Percentiles rank a stretch among this genome's conserved stretches.
These are phyloP conservation scores for Hypoxylon sp. DNA, from an alignment of 2,329 filamentous ascomycete species.

Conservation along the genomic window DNA sequence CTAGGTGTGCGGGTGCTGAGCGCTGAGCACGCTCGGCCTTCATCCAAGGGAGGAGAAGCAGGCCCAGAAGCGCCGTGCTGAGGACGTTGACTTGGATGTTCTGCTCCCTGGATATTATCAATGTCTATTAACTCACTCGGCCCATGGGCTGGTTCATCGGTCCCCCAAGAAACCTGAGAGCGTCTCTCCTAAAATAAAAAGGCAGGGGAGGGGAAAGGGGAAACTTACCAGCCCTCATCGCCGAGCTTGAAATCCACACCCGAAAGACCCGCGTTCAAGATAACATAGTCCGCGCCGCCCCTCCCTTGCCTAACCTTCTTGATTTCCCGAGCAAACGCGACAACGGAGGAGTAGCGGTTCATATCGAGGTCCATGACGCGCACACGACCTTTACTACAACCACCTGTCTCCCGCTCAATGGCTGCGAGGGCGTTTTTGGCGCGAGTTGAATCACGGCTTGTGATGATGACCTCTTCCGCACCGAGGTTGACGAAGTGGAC, in stretches of 20 bases:
- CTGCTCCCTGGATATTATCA: conserved; percentile 56
- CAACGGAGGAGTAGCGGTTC: conserved; percentile 46
- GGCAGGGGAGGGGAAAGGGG: background rate
- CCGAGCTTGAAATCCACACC: conserved; percentile 40
- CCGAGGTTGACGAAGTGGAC: conserved; percentile 57
- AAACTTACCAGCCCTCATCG: conserved; percentile 50
- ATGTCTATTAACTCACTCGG: background rate
- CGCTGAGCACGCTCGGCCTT: conserved; percentile 46
- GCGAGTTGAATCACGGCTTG: conserved; percentile 54
- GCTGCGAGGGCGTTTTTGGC: conserved; percentile 55
- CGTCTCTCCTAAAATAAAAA: background rate
- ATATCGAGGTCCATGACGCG: conserved; percentile 48
- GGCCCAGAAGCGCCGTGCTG: conserved; percentile 66
- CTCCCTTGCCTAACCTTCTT: conserved; percentile 40
- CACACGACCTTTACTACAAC: conserved; percentile 41
- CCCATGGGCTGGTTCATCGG: background rate
- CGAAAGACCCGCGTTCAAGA: conserved; percentile 49
- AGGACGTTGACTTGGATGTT: conserved; percentile 71
- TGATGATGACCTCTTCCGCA: conserved; percentile 58
- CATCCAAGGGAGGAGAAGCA: conserved; percentile 65
- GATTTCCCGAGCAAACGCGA: conserved; percentile 44
- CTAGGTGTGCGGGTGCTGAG: conserved; percentile 45
- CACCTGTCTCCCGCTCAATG: conserved; percentile 51
- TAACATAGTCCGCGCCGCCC: conserved; percentile 47
- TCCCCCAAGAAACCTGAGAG: background rate